phyloP scores from a whole-genome alignment of 2,329 filamentous ascomycete genomes.

The Fusarium sambucinum region DNA sequence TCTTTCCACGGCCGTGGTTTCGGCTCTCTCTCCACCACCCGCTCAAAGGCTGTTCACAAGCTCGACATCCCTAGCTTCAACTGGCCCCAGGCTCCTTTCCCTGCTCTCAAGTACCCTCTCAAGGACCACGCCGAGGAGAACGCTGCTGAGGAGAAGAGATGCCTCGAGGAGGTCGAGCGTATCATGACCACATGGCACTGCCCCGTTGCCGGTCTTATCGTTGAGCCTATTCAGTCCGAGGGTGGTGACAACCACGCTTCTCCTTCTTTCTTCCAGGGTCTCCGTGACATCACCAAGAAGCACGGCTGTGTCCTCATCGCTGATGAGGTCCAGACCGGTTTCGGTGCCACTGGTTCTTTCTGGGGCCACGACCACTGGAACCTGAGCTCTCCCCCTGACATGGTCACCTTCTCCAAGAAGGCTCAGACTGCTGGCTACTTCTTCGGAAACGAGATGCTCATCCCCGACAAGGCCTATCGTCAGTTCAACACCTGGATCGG shows the following conservation, averaged over 20 bases:
- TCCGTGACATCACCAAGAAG: constrained; percentile 77
- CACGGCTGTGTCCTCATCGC: constrained; percentile 81
- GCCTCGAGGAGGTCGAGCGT: constrained; percentile 78
- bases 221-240: constrained; percentile 87
- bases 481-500: constrained; percentile 94
- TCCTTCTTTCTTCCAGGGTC: constrained; percentile 80
- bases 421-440: constrained; percentile 88
- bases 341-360: constrained; percentile 88
- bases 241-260: constrained; percentile 88
- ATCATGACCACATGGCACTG: constrained; percentile 75
- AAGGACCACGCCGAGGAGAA: constrained; percentile 78
- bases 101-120: constrained; percentile 80
- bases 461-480: constrained; percentile 84
- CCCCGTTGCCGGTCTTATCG: constrained; percentile 78
- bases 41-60: constrained; percentile 87
- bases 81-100: constrained; percentile 88
- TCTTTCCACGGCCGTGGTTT: constrained; percentile 87
- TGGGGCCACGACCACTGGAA: constrained; percentile 91
- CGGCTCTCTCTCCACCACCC: constrained; percentile 80
- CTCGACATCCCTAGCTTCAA: constrained; percentile 89
- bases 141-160: constrained; percentile 76
- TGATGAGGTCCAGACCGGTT: constrained; percentile 84
- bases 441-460: constrained; percentile 78
- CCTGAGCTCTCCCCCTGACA: constrained; percentile 77
- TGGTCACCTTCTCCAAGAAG: constrained; percentile 92